phyloP scores from a whole-genome alignment of 257 asterid species.

The Sherardia arvensis region DNA sequence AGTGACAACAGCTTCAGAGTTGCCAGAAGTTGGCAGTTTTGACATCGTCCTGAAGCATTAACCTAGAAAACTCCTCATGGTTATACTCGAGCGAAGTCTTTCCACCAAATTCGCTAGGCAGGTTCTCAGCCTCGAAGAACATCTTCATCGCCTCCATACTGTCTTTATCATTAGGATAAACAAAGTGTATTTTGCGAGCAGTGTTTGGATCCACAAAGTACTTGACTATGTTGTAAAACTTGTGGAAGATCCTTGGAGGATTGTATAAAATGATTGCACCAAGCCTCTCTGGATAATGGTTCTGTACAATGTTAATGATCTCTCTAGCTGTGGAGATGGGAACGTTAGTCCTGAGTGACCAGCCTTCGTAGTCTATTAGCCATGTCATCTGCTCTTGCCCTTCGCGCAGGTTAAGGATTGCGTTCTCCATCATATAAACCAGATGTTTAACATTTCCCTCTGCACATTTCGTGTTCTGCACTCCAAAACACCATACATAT shows the following conservation, averaged over 20 bases:
- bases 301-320: conserved; percentile 57
- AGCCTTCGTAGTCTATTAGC: conserved; percentile 83
- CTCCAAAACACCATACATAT: neutral
- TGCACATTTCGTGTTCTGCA: conserved; percentile 21
- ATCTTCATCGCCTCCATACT: conserved; percentile 64
- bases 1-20: conserved; percentile 1
- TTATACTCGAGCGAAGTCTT: conserved; percentile 57
- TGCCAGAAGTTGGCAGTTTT: conserved; percentile 67
- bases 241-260: conserved; percentile 71
- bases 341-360: conserved; percentile 62
- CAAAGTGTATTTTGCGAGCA: conserved; percentile 46
- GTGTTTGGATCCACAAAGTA: conserved; percentile 69
- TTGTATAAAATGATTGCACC: conserved; percentile 54
- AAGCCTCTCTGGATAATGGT: conserved; percentile 79
- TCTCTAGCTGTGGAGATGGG: conserved; percentile 68
- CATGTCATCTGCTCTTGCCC: conserved; percentile 88
- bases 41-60: conserved; percentile 67
- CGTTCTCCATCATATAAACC: conserved; percentile 71
- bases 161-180: conserved; percentile 53
- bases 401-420: conserved; percentile 57
- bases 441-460: conserved; percentile 73
- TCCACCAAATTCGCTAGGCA: conserved; percentile 89
- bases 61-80: conserved; percentile 69
- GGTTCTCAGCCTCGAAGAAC: conserved; percentile 57
- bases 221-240: conserved; percentile 68